Percentiles rank a stretch among this genome's conserved stretches.
Conservation (phyloP, 441 rosid species). For the Sinapis alba region DNA sequence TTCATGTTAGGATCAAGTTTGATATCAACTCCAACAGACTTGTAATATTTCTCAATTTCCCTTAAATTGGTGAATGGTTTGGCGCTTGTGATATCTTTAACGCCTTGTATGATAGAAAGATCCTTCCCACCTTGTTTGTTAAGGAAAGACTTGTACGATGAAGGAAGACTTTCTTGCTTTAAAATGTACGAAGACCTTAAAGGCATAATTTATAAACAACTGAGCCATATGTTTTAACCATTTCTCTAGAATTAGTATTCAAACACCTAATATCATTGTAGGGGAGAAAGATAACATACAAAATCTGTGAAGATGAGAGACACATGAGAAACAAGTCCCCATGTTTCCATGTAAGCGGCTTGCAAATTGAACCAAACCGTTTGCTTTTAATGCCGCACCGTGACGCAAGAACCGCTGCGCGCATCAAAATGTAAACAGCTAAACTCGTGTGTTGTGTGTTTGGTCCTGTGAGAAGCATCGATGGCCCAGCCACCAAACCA, state of each 20-base stretch:
- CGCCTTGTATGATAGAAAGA: constrained; percentile 64
- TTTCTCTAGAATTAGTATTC: too few species aligned
- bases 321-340: constrained; percentile 97
- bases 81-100: constrained; percentile 74
- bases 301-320: constrained; percentile 86
- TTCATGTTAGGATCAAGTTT: constrained; percentile 82
- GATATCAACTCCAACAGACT: constrained; percentile 66
- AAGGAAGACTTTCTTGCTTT: constrained; percentile 86
- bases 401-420: constrained; percentile 89
- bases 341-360: constrained; percentile 98
- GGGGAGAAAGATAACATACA: constrained; percentile 52
- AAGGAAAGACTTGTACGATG: constrained; percentile 88
- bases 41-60: constrained; percentile 73
- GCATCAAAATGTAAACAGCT: constrained; percentile 89
- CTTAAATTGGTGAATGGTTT: constrained; percentile 68
- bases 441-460: constrained; percentile 80
- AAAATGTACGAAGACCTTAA: constrained; percentile 90
- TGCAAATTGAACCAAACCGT: constrained; percentile 70
- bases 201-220: background rate
- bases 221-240: too few species aligned
- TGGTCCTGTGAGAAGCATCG: constrained; percentile 86
- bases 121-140: constrained; percentile 90
- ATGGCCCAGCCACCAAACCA: constrained; percentile 89
- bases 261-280: background rate
- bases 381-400: constrained; percentile 93